Evolutionary conservation across 768 basidiomycete genomes (phyloP).

Genomic region (Leccinum uliginosum): DNA sequence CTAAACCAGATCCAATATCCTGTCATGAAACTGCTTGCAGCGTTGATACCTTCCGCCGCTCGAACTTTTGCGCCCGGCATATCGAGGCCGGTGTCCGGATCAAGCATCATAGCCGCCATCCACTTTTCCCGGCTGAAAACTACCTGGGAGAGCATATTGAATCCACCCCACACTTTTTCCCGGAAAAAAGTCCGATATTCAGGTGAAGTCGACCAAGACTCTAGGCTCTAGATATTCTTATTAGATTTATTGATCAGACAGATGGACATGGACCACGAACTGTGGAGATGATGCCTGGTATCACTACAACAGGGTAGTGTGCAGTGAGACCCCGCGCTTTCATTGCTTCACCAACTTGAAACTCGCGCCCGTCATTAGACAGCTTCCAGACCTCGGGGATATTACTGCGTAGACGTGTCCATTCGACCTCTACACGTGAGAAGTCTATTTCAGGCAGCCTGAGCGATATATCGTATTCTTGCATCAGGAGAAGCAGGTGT

Average conservation of each 20-base stretch:
- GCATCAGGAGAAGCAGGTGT: conserved; percentile 60
- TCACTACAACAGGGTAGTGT: conserved; percentile 75
- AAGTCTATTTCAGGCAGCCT: conserved; percentile 63
- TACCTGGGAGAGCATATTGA: conserved; percentile 79
- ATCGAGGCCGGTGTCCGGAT: conserved; percentile 88
- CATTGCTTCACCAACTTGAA: conserved; percentile 68
- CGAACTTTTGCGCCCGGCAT: conserved; percentile 81
- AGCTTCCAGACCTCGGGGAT: conserved; percentile 83
- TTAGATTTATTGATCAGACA: background rate
- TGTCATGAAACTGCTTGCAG: conserved; percentile 79
- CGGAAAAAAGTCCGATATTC: conserved; percentile 88
- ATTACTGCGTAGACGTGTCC: conserved; percentile 58
- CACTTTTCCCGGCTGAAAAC: conserved; percentile 84
- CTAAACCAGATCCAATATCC: conserved; percentile 92
- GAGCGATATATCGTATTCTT: conserved; percentile 65
- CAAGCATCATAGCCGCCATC: conserved; percentile 87
- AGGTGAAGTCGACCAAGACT: conserved; percentile 89
- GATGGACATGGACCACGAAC: conserved; percentile 36
- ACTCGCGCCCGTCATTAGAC: conserved; percentile 75
- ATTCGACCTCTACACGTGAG: conserved; percentile 66
- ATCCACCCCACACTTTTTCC: conserved; percentile 79
- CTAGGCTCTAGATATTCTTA: conserved; percentile 56
- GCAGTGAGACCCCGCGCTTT: conserved; percentile 62
- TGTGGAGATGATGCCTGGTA: conserved; percentile 88
- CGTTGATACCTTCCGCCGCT: conserved; percentile 89